Conservation (phyloP, 1,284 basidiomycete genomes). For the Rhodotorula sp. region DNA sequence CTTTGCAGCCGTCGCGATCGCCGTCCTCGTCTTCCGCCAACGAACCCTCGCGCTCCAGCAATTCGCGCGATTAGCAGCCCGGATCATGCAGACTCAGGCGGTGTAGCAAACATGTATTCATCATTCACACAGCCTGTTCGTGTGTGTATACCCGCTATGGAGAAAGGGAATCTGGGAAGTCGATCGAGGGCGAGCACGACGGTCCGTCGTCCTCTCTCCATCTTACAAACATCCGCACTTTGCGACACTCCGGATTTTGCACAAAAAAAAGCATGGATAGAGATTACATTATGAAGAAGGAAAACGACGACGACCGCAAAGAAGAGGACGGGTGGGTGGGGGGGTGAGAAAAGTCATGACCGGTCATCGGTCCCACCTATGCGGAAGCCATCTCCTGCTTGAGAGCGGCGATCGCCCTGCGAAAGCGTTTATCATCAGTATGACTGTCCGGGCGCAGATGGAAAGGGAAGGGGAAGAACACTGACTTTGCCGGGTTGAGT, state of each 20-base stretch:
- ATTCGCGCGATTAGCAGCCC: constrained; percentile 28
- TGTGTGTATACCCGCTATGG: too few relatives aligned
- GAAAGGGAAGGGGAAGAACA: neutral
- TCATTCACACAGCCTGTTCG: too few relatives aligned
- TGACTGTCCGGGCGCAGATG: neutral
- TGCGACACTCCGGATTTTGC: neutral
- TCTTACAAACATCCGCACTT: too few relatives aligned
- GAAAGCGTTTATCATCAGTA: neutral
- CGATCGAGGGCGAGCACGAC: too few relatives aligned
- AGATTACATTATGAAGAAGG: neutral
- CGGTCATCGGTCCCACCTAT: too few relatives aligned
- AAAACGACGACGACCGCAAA: too few relatives aligned
- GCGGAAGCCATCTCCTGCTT: constrained; percentile 13
- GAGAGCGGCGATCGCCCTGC: constrained; percentile 34
- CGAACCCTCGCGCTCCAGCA: constrained; percentile 31
- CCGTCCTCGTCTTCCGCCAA: constrained; percentile 26
- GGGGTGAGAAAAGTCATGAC: too few relatives aligned
- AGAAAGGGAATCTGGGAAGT: too few relatives aligned
- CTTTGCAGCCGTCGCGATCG: constrained; percentile 21
- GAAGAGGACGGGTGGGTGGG: too few relatives aligned
- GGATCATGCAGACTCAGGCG: constrained; percentile 36
- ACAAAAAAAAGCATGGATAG: neutral
- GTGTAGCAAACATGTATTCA: neutral
- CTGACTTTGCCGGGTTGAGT: constrained; percentile 58
- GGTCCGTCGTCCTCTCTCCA: too few relatives aligned